Conservation (phyloP, 371 early-diverging fungal genomes). For the Mortierella sp. region DNA sequence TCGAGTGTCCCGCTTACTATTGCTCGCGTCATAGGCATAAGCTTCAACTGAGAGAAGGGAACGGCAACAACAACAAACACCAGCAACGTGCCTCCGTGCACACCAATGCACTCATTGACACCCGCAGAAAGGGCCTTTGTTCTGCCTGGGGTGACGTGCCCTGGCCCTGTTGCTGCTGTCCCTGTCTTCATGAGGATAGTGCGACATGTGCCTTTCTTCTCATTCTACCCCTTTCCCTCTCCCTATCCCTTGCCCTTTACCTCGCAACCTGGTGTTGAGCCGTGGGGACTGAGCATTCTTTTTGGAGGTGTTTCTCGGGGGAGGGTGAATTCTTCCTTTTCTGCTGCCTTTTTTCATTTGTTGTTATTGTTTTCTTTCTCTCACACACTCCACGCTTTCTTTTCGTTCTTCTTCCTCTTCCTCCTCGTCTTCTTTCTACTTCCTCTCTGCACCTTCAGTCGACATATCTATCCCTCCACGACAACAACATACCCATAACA, state of each 20-base stretch:
- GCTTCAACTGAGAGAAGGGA: too few relatives aligned
- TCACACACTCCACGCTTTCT: not conserved
- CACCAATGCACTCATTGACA: not conserved
- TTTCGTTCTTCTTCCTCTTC: not conserved
- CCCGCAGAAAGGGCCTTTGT: not conserved
- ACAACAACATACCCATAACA: not conserved
- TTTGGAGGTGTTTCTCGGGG: too few relatives aligned
- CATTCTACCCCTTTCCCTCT: not conserved
- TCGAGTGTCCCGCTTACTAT: not conserved
- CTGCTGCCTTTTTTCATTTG: not conserved
- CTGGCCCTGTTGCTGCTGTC: not conserved
- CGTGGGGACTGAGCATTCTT: not conserved
- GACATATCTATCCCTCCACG: not conserved
- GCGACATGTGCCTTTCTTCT: not conserved
- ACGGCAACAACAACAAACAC: not conserved
- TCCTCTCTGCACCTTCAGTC: not conserved
- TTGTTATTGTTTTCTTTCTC: slow-evolving; percentile 1
- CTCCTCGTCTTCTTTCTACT: not conserved
- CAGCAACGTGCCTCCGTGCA: not conserved
- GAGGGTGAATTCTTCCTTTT: not conserved
- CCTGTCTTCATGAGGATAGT: not conserved
- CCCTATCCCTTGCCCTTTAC: not conserved
- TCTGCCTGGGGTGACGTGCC: not conserved
- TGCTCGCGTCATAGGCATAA: not conserved
- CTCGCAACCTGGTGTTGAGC: not conserved